Conservation (phyloP, 1,284 basidiomycete species). For the Rhodotorula glutinis region DNA sequence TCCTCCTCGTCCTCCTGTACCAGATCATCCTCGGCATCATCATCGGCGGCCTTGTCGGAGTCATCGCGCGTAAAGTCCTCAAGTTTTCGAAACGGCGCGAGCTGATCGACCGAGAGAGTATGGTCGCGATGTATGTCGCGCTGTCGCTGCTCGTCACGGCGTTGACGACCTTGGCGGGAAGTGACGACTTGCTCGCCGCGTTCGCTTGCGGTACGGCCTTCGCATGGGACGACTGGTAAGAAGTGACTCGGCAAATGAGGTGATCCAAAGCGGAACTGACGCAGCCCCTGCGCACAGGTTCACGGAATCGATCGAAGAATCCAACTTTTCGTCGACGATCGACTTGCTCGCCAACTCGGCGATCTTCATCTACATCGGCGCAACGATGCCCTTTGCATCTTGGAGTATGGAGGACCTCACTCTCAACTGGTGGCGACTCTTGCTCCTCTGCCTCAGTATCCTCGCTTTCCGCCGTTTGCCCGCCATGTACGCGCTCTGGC, state of each 20-base stretch:
- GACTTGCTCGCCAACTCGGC: constrained; percentile 43
- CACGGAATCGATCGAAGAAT: constrained; percentile 92
- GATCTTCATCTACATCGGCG: constrained; percentile 82
- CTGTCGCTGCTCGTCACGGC: constrained; percentile 73
- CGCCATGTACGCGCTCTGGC: constrained; percentile 73
- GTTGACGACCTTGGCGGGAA: constrained; percentile 77
- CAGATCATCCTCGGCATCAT: constrained; percentile 76
- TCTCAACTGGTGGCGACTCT: constrained; percentile 73
- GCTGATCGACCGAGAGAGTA: constrained; percentile 93
- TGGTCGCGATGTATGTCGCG: constrained; percentile 80
- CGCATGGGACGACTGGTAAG: constrained; percentile 77
- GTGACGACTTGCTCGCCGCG: constrained; percentile 87
- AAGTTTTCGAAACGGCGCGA: constrained; percentile 86
- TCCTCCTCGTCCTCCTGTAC: constrained; percentile 66
- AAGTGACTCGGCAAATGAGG: too few species aligned
- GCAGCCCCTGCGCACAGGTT: constrained; percentile 56
- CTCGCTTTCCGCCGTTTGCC: constrained; percentile 79
- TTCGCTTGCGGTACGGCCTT: constrained; percentile 96
- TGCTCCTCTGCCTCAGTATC: constrained; percentile 74
- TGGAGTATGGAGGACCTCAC: constrained; percentile 68
- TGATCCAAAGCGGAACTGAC: too few species aligned
- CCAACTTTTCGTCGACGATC: constrained; percentile 93
- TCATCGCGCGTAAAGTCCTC: constrained; percentile 84
- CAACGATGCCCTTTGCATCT: constrained; percentile 84
- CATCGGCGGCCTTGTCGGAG: constrained; percentile 77